Evolutionary conservation across 1,284 basidiomycete species (phyloP).

Genomic region (Phlebopus sp.): DNA sequence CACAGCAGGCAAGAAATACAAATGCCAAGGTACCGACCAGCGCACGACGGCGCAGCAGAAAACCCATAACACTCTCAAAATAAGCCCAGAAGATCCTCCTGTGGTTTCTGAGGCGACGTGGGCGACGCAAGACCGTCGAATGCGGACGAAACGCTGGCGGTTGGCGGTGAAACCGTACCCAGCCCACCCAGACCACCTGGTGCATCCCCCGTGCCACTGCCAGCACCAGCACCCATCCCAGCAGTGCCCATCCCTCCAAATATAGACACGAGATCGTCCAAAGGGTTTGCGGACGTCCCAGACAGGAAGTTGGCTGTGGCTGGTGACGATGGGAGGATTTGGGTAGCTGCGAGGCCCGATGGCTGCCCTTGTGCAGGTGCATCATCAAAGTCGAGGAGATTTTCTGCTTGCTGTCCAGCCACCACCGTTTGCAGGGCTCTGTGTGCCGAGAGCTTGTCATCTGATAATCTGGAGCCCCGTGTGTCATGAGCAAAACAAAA

Average conservation of each 20-base stretch:
- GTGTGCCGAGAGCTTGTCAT: conserved; percentile 70
- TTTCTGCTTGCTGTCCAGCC: conserved; percentile 89
- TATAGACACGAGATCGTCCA: conserved; percentile 88
- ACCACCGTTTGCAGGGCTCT: conserved; percentile 89
- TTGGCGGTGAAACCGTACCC: conserved; percentile 13
- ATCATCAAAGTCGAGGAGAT: conserved; percentile 92
- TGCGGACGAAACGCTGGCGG: conserved; percentile 7
- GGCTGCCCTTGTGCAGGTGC: conserved; percentile 59
- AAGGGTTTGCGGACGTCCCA: conserved; percentile 78
- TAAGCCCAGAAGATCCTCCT: conserved; percentile 50
- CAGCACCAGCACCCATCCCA: conserved; percentile 7
- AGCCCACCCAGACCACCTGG: conserved; percentile 11
- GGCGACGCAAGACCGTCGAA: conserved; percentile 15
- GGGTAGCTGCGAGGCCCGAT: conserved; percentile 72
- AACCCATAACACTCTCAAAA: conserved; percentile 33
- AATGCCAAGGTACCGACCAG: too few relatives aligned
- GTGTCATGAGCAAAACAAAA: conserved; percentile 1
- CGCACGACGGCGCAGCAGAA: conserved; percentile 3
- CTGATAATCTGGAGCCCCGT: conserved; percentile 38
- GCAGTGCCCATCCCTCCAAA: conserved; percentile 56
- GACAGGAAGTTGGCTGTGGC: conserved; percentile 68
- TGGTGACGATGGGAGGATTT: conserved; percentile 64
- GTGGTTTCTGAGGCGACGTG: conserved; percentile 29
- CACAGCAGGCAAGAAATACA: too few relatives aligned
- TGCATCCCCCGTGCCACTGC: conserved; percentile 1